Conservation (phyloP, 2,329 filamentous ascomycete species). For the Penicillium paneum region DNA sequence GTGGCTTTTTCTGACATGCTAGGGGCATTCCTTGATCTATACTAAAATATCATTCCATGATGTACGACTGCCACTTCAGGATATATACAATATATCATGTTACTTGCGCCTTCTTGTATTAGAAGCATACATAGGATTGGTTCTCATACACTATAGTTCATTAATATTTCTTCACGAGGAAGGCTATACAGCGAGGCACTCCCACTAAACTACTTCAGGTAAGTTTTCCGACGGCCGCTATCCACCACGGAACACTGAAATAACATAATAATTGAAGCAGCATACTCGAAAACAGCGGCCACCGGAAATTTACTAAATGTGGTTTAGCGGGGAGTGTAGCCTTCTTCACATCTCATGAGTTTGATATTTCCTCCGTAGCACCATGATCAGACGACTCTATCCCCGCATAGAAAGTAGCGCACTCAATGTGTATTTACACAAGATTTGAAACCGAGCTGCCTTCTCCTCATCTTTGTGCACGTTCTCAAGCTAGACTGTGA, state of each 20-base stretch:
- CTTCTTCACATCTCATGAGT: background rate
- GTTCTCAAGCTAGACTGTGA: background rate
- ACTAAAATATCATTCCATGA: background rate
- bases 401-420: background rate
- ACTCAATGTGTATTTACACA: background rate
- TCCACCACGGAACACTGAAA: no score
- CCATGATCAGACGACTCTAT: background rate
- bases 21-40: background rate
- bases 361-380: background rate
- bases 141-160: background rate
- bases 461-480: background rate
- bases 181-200: background rate
- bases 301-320: background rate
- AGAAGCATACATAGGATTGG: background rate
- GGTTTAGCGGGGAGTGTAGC: background rate
- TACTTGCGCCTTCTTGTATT: background rate
- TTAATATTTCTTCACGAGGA: background rate
- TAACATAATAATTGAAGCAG: no score
- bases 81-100: background rate
- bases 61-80: background rate
- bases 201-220: background rate
- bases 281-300: background rate
- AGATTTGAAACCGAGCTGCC: background rate
- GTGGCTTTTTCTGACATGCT: background rate
- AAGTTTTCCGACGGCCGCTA: background rate